Evolutionary conservation across 2,329 filamentous ascomycete genomes (phyloP), one percentile per base, ranked within the genome.

Genomic region (Allantophomopsis cytisporea): DNA sequence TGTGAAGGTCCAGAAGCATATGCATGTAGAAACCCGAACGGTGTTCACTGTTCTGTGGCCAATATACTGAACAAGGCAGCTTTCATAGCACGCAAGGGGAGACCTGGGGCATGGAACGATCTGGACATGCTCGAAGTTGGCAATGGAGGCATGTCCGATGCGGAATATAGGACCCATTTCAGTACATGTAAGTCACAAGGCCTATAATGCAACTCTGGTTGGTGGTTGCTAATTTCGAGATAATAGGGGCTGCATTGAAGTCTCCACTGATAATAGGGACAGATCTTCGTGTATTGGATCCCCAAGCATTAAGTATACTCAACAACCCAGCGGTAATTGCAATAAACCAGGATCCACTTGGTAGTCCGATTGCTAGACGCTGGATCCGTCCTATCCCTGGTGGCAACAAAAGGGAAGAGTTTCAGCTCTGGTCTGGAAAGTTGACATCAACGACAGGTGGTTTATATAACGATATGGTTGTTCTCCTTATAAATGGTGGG

Each of bases 401-500:
- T 38, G 66, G 64, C 33, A 28, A 28, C 11, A 28, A 12, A 28
- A 47, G 60, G 31, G 64, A 63, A 35, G 64, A 69, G 44, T 62
- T 64, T 38, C 60, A 64, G 31, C 53, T 72, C 35, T 73, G 64
- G 65, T 61, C 58, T 6, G 65, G 67, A 11, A 41, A 44, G 4
- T 51, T 72, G 5, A 36, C 36, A 39, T 47, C 44, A 8, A 47
- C 46, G 14, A 54, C 54, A 20, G 60, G 63, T 18, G 62, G 63
- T 20, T 63, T 69, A 40, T 58, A 63, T 15, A 54, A 46, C 16
- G 51, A 54, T 37, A 42, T 65, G 17, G 58, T 71, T 11, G 60
- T 66, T 2, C 57, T 71, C 8, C 51, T 55, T 17, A 36, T 73
- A 42, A 73, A 73, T 45, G 62, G 59, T 10, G 65, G 59, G 11